These are phyloP conservation scores for Saccharomycopsis sp. DNA, from an alignment of 805 yeast genomes.

Conservation along the genomic window DNA sequence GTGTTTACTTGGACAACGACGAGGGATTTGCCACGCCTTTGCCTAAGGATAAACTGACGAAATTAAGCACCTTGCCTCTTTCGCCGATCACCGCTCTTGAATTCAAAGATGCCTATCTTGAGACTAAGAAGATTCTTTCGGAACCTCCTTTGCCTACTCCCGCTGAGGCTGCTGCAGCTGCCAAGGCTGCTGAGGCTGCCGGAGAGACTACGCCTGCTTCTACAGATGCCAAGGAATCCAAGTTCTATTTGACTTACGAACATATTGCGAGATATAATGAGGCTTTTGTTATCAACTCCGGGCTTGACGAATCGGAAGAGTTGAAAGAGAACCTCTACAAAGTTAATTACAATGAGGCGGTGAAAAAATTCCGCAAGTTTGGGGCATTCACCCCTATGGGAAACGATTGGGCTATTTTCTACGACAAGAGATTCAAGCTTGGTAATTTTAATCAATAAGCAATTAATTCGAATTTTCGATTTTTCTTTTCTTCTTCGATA, in stretches of 20 bases:
- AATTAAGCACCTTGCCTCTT: slow-evolving; percentile 8
- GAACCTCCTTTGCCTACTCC: not conserved
- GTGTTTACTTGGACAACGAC: slow-evolving; percentile 58
- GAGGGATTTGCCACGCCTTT: slow-evolving; percentile 76
- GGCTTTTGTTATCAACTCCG: slow-evolving; percentile 19
- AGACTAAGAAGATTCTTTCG: not conserved
- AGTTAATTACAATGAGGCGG: slow-evolving; percentile 28
- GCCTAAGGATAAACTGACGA: slow-evolving; percentile 28
- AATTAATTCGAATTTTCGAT: too few relatives aligned
- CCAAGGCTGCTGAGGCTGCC: not conserved
- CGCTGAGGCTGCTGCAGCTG: not conserved
- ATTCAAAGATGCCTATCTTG: slow-evolving; percentile 19
- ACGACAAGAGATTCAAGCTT: slow-evolving; percentile 3
- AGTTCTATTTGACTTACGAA: slow-evolving; percentile 50
- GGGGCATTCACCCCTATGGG: slow-evolving; percentile 38
- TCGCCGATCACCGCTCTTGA: slow-evolving; percentile 31
- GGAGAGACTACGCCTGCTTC: not conserved
- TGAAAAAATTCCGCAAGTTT: slow-evolving; percentile 59
- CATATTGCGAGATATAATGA: slow-evolving; percentile 34
- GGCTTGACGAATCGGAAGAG: slow-evolving; percentile 39
- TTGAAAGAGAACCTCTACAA: slow-evolving; percentile 34
- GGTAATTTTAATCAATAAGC: slow-evolving; percentile 4
- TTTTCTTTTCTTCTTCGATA: not conserved
- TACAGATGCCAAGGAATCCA: slow-evolving; percentile 19
- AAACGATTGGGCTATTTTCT: slow-evolving; percentile 9